Evolutionary conservation across 768 basidiomycete genomes (phyloP).

Genomic region (Udeniomyces megalosporus): DNA sequence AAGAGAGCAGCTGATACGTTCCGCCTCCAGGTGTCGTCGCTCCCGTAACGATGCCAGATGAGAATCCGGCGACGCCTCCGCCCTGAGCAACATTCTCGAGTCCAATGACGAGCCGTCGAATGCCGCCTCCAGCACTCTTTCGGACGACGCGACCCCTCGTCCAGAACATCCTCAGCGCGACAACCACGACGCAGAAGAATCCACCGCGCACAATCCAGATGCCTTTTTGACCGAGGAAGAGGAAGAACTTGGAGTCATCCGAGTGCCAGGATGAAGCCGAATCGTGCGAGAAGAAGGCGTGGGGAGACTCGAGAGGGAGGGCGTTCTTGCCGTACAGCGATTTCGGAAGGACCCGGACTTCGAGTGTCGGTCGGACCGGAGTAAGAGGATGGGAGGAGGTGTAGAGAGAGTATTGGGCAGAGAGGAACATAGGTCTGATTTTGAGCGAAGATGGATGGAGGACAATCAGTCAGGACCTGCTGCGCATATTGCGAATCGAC

Average conservation of each 20-base stretch:
- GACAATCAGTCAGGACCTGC: neutral
- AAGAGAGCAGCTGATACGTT: constrained; percentile 29
- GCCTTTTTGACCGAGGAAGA: constrained; percentile 78
- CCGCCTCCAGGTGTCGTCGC: neutral
- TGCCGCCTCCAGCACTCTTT: constrained; percentile 7
- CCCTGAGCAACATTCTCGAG: constrained; percentile 15
- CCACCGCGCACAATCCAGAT: constrained; percentile 77
- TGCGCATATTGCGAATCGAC: neutral
- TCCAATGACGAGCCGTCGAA: constrained; percentile 12
- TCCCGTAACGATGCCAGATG: neutral
- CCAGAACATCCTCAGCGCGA: constrained; percentile 38
- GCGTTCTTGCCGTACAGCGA: constrained; percentile 97
- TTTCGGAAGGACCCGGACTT: constrained; percentile 84
- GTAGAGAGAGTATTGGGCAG: constrained; percentile 81
- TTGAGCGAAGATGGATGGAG: neutral
- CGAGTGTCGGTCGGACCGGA: constrained; percentile 40
- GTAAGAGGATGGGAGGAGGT: constrained; percentile 33
- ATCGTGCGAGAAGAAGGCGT: constrained; percentile 91
- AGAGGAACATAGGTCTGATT: constrained; percentile 82
- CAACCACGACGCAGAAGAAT: constrained; percentile 50
- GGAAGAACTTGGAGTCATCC: constrained; percentile 93
- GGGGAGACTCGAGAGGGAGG: constrained; percentile 57
- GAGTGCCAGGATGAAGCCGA: constrained; percentile 98
- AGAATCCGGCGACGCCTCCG: constrained; percentile 3
- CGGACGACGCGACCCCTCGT: constrained; percentile 21